Evolutionary conservation across 116 monocot genomes (phyloP), one percentile per base, ranked within the genome.

Genomic region (Zostera marina): DNA sequence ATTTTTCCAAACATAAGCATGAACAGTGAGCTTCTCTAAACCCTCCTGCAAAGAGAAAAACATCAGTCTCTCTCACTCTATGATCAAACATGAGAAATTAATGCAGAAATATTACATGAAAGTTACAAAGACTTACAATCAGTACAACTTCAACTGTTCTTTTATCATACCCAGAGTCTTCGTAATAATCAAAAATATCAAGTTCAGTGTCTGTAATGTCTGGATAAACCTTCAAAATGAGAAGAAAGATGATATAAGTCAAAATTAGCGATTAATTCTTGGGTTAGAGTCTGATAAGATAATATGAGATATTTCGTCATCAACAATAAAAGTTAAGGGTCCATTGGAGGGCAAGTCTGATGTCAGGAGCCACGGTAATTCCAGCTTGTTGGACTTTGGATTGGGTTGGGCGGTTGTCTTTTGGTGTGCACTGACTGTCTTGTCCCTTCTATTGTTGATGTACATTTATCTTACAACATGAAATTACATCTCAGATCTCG

Each of bases 1-100:
- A 60, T 96, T 55, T 66, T 45, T 16, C 90, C 96, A 96, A 21
- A 96, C 77, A 61, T 96, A 96, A 16, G 90, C 59, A 61, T 78
- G 72, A 22, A 70, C 89, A 41, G 67, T 64, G 54, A 89, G 59
- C 45, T 64, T 81, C 60, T 76, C 80, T 19, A 68, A 67, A 41
- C 41, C 68, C 56, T 76, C 79, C 96, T 89, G 71, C 45, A 75
- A 32, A 32, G 32, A 5, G 32, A 32, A 32, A 11, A 64, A 42
- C 55, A 38, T 42, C 45, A 42, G 10, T 59, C 16, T 9, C 38
- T 17, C 26, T 56, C 38, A n/a, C n/a, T n/a, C n/a, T n/a, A 20
- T 19, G 9, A 51, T 19, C 16, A 19, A 9, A 51, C 16, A 9
- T 21, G 21, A 51, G 51, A 51, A 19, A n/a, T n/a, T n/a, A n/a